phyloP scores from a whole-genome alignment of 1,284 basidiomycete genomes.

The Tylopilus sp. region DNA sequence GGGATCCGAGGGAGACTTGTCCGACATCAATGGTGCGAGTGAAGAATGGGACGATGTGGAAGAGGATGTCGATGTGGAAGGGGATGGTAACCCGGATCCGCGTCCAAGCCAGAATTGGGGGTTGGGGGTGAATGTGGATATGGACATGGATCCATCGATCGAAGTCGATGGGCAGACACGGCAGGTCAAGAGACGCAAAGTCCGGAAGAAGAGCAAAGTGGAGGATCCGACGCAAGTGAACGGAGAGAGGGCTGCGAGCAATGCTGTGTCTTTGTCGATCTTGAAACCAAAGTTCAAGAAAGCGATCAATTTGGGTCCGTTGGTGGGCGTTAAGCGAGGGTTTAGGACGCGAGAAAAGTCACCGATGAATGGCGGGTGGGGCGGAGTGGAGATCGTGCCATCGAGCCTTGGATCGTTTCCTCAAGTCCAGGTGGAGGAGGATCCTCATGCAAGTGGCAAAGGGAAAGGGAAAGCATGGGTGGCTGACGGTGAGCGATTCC shows the following conservation, averaged over 20 bases:
- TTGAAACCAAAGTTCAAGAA: constrained; percentile 8
- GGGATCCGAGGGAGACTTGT: constrained; percentile 22
- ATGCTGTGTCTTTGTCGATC: background rate
- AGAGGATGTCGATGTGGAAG: constrained; percentile 26
- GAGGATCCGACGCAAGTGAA: constrained; percentile 5
- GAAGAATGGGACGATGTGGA: constrained; percentile 19
- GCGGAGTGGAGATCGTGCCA: constrained; percentile 55
- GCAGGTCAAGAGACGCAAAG: constrained; percentile 21
- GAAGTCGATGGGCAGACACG: constrained; percentile 6
- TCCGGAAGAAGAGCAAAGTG: constrained; percentile 16
- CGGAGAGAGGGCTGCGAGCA: constrained; percentile 1
- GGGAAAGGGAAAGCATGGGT: constrained; percentile 20
- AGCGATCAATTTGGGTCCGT: constrained; percentile 56
- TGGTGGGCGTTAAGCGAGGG: constrained; percentile 63
- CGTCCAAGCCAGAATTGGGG: constrained; percentile 12
- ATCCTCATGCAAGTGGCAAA: constrained; percentile 13
- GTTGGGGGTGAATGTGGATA: constrained; percentile 28
- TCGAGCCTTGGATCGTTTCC: constrained; percentile 24
- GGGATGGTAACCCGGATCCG: constrained; percentile 16
- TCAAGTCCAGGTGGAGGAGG: constrained; percentile 10
- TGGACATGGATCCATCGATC: constrained; percentile 18
- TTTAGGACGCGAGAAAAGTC: constrained; percentile 56
- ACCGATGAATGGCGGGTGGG: constrained; percentile 53
- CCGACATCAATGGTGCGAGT: constrained; percentile 16
- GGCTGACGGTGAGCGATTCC: constrained; percentile 25